A percentile compares a stretch with the other conserved stretches of the same genome.
phyloP scores from a whole-genome alignment of 2,329 filamentous ascomycete species.

The Massarina eburnea region DNA sequence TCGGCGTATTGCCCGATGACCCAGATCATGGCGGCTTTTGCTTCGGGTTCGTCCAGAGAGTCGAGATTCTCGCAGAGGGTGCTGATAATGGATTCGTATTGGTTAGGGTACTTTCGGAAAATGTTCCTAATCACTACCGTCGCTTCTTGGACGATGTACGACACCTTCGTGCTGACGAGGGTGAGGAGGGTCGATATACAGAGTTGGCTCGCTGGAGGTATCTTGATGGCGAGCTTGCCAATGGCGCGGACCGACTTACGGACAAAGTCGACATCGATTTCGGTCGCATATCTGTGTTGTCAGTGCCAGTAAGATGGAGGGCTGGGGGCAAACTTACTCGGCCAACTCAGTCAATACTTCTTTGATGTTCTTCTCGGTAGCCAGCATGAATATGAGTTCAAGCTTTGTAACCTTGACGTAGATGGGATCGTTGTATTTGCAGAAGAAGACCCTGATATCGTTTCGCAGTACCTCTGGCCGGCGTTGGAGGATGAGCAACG shows the following conservation, averaged over 20 bases:
- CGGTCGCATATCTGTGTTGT: constrained; percentile 73
- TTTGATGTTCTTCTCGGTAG: constrained; percentile 91
- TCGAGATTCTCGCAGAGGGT: constrained; percentile 95
- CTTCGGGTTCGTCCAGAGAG: constrained; percentile 94
- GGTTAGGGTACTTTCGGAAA: constrained; percentile 98
- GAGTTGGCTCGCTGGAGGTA: constrained; percentile 84
- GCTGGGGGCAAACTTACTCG: constrained; percentile 59
- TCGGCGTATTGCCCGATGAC: constrained; percentile 98
- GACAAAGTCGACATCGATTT: constrained; percentile 98
- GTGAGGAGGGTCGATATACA: constrained; percentile 94
- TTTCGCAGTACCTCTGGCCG: constrained; percentile 91
- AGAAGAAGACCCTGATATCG: constrained; percentile 98
- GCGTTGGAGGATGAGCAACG: constrained; percentile 87
- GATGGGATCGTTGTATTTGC: constrained; percentile 99
- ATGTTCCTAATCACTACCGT: constrained; percentile 99
- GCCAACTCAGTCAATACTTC: constrained; percentile 91
- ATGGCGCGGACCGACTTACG: constrained; percentile 97
- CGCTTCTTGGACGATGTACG: constrained; percentile 98
- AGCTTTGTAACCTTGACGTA: constrained; percentile 99
- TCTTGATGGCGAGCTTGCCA: constrained; percentile 97
- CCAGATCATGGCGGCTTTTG: constrained; percentile 98
- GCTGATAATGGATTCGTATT: constrained; percentile 96
- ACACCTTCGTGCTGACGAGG: constrained; percentile 95
- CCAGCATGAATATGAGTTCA: constrained; percentile 98
- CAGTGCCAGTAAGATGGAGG: constrained; percentile 14